phyloP scores from a whole-genome alignment of 257 asterid genomes.

The Schizonepeta tenuifolia region DNA sequence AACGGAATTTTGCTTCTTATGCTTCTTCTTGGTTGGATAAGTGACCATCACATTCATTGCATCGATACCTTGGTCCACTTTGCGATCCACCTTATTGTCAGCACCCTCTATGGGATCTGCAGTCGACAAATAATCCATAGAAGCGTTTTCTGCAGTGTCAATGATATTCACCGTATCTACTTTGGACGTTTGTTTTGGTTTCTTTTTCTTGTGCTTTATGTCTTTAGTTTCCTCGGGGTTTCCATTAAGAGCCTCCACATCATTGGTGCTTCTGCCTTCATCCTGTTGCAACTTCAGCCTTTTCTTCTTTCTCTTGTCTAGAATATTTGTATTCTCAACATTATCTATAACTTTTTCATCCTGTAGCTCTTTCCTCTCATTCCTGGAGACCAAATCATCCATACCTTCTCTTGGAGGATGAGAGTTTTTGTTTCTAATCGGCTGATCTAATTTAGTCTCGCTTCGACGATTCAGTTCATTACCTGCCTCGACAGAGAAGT shows the following conservation, averaged over 20 bases:
- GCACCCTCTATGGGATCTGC: conserved; percentile 22
- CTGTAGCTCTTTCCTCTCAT: conserved; percentile 37
- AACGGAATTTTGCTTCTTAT: conserved; percentile 40
- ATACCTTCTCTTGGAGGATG: conserved; percentile 23
- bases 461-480: conserved; percentile 22
- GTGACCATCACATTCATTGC: conserved; percentile 46
- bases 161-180: conserved; percentile 39
- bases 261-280: conserved; percentile 27
- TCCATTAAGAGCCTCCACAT: conserved; percentile 18
- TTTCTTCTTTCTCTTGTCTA: conserved; percentile 46
- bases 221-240: conserved; percentile 37
- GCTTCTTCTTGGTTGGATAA: conserved; percentile 47
- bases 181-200: conserved; percentile 41
- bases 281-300: conserved; percentile 36
- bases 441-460: conserved; percentile 24
- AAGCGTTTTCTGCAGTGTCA: conserved; percentile 71
- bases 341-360: conserved; percentile 35
- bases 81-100: conserved; percentile 29
- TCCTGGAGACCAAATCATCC: conserved; percentile 35
- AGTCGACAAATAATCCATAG: conserved; percentile 49
- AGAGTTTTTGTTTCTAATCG: conserved; percentile 30
- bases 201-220: conserved; percentile 52
- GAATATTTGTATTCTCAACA: conserved; percentile 23
- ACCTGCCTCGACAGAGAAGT: conserved; percentile 32
- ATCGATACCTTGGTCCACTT: conserved; percentile 33